These are phyloP conservation scores for Tetrahymena malaccensis DNA, from an alignment of 73 alveolate genomes.

Conservation along the genomic window DNA sequence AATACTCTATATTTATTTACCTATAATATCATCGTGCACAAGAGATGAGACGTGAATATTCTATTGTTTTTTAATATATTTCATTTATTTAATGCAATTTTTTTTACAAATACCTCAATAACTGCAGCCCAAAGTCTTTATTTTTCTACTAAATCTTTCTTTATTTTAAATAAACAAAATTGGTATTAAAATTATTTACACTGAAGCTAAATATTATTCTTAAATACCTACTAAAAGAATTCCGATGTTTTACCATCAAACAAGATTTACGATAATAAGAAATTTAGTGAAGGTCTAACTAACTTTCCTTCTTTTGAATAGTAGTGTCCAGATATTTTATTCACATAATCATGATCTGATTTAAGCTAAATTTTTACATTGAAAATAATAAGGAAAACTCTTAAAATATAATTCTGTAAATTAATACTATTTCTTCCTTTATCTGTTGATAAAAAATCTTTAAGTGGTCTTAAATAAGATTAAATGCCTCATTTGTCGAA, in stretches of 20 bases:
- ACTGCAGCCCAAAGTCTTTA: constrained; percentile 31
- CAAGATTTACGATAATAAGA: neutral
- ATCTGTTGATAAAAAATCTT: neutral
- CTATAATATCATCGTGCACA: constrained; percentile 27
- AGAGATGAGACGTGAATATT: constrained; percentile 26
- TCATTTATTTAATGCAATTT: neutral
- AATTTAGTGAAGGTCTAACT: constrained; percentile 29
- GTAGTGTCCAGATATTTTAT: constrained; percentile 19
- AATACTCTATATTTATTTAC: neutral
- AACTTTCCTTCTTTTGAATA: constrained; percentile 37
- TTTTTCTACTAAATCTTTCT: neutral
- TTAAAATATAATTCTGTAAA: neutral
- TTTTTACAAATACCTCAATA: neutral
- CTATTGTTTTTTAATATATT: neutral
- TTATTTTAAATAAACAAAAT: neutral
- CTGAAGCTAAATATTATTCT: neutral
- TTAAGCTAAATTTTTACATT: neutral
- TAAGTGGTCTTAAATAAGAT: neutral
- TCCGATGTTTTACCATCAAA: neutral
- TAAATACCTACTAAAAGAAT: neutral
- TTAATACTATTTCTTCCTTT: neutral
- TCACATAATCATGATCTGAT: neutral
- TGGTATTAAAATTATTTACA: too few species aligned
- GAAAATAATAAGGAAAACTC: neutral
- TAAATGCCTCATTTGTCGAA: neutral